phyloP scores from a whole-genome alignment of 257 asterid genomes.

The Solanum stenotomum region DNA sequence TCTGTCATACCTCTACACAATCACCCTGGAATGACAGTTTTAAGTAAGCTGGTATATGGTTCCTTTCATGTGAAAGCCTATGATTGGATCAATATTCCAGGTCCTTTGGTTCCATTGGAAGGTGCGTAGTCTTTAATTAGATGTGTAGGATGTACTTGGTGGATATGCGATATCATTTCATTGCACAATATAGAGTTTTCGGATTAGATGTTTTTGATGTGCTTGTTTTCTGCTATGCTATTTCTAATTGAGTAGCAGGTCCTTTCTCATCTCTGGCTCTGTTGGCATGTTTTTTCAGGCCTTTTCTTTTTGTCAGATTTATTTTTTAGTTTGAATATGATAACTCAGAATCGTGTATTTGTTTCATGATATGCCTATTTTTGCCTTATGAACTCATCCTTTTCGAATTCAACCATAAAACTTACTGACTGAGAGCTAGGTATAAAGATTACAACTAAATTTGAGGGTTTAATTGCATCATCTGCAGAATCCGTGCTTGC shows the following conservation, averaged over 20 bases:
- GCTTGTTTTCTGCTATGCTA: background rate
- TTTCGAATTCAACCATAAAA: background rate
- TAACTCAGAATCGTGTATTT: background rate
- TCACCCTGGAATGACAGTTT: slow-evolving; percentile 99
- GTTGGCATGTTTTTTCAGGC: background rate
- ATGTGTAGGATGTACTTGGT: background rate
- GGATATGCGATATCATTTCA: background rate
- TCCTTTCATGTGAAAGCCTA: slow-evolving; percentile 74
- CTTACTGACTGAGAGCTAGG: background rate
- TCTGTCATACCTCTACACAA: slow-evolving; percentile 95
- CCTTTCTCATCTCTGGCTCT: background rate
- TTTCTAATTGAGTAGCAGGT: background rate
- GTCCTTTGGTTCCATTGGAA: slow-evolving; percentile 59
- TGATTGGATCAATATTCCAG: slow-evolving; percentile 78
- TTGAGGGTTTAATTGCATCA: background rate
- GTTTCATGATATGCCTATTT: background rate
- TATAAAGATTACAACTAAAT: background rate
- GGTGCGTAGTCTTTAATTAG: slow-evolving; percentile 34
- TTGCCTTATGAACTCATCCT: background rate
- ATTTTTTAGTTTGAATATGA: background rate
- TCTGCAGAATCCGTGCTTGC: background rate
- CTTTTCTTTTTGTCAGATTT: background rate
- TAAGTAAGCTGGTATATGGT: slow-evolving; percentile 97
- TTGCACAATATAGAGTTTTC: background rate
- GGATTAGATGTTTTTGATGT: background rate